phyloP scores from a whole-genome alignment of 441 rosid genomes.

The Pelargonium cotyledonis region DNA sequence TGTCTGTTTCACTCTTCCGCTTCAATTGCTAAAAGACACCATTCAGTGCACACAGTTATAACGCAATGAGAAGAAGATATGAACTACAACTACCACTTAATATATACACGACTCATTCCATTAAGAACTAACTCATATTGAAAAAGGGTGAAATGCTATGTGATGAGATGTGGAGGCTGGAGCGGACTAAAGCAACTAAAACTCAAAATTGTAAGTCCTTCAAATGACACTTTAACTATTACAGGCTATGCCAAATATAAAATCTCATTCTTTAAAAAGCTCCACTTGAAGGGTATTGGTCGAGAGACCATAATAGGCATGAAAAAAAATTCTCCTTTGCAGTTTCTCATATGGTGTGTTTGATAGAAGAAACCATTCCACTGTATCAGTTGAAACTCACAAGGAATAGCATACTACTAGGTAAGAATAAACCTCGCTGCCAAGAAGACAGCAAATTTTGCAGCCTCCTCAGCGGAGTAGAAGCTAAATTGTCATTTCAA shows the following conservation, averaged over 20 bases:
- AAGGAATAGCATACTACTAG: too few species aligned
- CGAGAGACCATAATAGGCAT: neutral
- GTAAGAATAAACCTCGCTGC: neutral
- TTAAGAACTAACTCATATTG: too few species aligned
- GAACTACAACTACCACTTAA: neutral
- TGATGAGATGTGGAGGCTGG: too few species aligned
- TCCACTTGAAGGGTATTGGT: neutral
- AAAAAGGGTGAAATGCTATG: too few species aligned
- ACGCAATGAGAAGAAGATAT: slow-evolving; percentile 12
- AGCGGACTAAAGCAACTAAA: neutral
- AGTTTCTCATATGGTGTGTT: too few species aligned
- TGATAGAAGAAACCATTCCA: too few species aligned
- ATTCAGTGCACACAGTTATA: slow-evolving; percentile 10
- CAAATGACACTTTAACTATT: neutral
- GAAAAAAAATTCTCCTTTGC: neutral
- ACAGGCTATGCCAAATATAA: neutral
- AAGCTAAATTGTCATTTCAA: neutral
- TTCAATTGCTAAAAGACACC: slow-evolving; percentile 42
- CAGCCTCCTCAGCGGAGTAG: neutral
- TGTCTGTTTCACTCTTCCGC: slow-evolving; percentile 42
- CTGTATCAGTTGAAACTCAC: neutral
- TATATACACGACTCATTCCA: too few species aligned
- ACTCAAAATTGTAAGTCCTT: neutral
- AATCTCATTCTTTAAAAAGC: neutral
- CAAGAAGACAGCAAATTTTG: neutral